Percentiles rank a stretch among this genome's conserved stretches.
These are phyloP conservation scores for Aulographum hederae DNA, from an alignment of 2,329 filamentous ascomycete genomes.

Conservation along the genomic window DNA sequence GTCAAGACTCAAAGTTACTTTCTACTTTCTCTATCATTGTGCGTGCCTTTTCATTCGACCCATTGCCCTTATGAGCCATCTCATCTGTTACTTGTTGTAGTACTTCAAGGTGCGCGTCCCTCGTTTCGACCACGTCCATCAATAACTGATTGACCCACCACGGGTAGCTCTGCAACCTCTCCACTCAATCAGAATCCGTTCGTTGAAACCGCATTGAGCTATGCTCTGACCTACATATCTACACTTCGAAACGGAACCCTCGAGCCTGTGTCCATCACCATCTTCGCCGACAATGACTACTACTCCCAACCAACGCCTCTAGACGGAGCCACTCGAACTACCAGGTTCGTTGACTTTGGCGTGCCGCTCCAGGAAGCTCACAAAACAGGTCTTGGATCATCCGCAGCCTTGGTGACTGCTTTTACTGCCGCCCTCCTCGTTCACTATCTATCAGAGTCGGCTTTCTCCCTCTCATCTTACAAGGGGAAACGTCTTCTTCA, in stretches of 20 bases:
- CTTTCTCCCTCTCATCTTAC: conserved; percentile 38
- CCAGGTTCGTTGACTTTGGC: conserved; percentile 55
- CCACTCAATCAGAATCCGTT: conserved; percentile 54
- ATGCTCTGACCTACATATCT: conserved; percentile 67
- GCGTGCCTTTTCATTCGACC: neutral
- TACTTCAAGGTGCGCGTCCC: neutral
- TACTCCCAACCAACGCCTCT: conserved; percentile 52
- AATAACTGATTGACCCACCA: too few relatives aligned
- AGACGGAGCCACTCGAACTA: conserved; percentile 8
- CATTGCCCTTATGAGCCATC: too few relatives aligned
- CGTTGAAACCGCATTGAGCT: conserved; percentile 78
- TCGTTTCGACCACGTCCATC: too few relatives aligned
- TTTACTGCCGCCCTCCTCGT: conserved; percentile 59
- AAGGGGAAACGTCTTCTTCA: conserved; percentile 48
- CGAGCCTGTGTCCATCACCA: conserved; percentile 55
- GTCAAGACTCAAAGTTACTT: conserved; percentile 1
- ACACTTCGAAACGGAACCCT: conserved; percentile 33
- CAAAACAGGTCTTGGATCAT: conserved; percentile 92
- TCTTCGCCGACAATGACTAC: conserved; percentile 91
- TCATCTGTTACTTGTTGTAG: neutral
- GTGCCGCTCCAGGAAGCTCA: conserved; percentile 61
- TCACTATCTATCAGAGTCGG: conserved; percentile 46
- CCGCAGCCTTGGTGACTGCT: conserved; percentile 80
- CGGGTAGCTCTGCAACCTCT: too few relatives aligned
- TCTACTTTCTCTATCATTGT: neutral